Evolutionary conservation across 2,329 filamentous ascomycete genomes (phyloP).

Genomic region (Lomentospora prolificans): DNA sequence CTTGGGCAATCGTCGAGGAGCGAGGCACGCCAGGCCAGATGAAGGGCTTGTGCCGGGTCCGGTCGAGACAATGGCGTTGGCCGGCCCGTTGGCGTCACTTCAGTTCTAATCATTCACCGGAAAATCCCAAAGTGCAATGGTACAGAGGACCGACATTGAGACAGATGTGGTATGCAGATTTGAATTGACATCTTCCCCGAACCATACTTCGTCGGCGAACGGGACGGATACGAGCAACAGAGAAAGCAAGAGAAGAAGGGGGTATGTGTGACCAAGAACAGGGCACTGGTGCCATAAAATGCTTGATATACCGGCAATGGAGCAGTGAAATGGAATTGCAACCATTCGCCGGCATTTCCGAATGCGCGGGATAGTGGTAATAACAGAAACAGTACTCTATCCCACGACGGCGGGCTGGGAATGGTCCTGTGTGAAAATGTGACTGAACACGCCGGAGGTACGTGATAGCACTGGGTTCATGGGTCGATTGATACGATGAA

Average conservation of each 20-base stretch:
- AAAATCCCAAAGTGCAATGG: background rate
- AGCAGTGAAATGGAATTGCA: background rate
- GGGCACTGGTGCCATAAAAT: background rate
- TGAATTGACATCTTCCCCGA: background rate
- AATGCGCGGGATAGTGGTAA: background rate
- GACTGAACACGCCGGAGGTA: no score
- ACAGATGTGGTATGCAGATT: background rate
- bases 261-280: background rate
- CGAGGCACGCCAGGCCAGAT: background rate
- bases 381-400: background rate
- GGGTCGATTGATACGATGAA: no score
- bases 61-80: background rate
- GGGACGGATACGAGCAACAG: background rate
- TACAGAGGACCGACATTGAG: background rate
- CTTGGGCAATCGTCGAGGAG: no score
- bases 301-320: no score
- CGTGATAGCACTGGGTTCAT: no score
- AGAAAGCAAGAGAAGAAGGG: background rate
- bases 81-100: background rate
- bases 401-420: background rate
- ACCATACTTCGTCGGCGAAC: background rate
- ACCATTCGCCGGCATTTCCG: background rate
- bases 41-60: background rate
- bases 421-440: background rate
- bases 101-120: background rate